Percentiles rank a stretch among this genome's conserved stretches.
Evolutionary conservation across 768 basidiomycete species (phyloP).

Genomic region (Mycena chlorophos): DNA sequence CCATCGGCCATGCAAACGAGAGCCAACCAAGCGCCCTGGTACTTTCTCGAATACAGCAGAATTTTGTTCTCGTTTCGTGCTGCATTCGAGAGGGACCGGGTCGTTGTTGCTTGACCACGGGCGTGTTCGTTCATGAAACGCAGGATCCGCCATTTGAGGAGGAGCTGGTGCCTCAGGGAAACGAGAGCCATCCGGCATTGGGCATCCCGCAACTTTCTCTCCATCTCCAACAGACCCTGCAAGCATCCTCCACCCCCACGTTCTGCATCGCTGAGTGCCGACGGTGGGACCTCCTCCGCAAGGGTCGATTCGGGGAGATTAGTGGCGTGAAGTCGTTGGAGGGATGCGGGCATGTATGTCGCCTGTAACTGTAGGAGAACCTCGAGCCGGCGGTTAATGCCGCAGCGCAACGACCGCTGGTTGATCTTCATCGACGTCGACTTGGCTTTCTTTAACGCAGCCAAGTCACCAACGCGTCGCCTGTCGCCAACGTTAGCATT

Average conservation of each 20-base stretch:
- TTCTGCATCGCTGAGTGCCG: not conserved
- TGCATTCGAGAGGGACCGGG: slow-evolving; percentile 1
- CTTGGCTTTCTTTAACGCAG: slow-evolving; percentile 1
- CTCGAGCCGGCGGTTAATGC: not conserved
- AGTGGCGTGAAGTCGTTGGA: not conserved
- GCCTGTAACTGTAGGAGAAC: slow-evolving; percentile 5
- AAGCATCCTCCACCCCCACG: not conserved
- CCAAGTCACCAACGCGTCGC: slow-evolving; percentile 1
- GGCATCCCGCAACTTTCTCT: slow-evolving; percentile 5
- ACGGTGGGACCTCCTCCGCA: slow-evolving; percentile 2
- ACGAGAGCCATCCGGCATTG: slow-evolving; percentile 10
- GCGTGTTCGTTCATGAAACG: not conserved
- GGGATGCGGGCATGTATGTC: not conserved
- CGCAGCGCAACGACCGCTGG: not conserved
- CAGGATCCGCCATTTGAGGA: too few species aligned
- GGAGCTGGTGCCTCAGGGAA: slow-evolving; percentile 4
- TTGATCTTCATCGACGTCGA: too few species aligned
- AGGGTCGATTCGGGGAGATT: not conserved
- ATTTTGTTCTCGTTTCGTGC: slow-evolving; percentile 10
- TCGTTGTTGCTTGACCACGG: slow-evolving; percentile 5
- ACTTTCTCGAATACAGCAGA: slow-evolving; percentile 1
- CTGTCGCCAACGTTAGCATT: not conserved
- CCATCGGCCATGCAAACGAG: not conserved
- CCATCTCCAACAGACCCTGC: not conserved
- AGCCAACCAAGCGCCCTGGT: slow-evolving; percentile 7